Base-by-base conservation (phyloP, 2,329 filamentous ascomycete species). In the Mollisia scopiformis region DNA sequence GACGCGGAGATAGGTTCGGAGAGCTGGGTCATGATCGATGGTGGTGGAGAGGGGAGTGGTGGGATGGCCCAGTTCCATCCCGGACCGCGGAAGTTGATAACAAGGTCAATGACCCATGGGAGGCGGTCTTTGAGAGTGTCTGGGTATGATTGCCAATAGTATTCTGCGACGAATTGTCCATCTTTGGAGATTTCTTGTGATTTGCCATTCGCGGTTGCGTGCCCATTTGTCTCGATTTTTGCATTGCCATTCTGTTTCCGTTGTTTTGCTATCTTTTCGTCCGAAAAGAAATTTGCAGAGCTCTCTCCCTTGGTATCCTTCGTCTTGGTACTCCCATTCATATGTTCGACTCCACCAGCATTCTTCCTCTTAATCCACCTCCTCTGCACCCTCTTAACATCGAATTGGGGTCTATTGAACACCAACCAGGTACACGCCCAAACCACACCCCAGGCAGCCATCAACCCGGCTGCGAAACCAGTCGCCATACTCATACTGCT, bases 141-240 rank as follows among this genome's bases (percentile, higher is more conserved):
- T 3, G 86, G 86, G 64, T 82, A 89, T 0, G 79, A 73, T 69
- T 89, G 81, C 86, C 86, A 89, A 67, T 82, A 80, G 58, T 87
- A 87, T 59, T 84, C 79, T 49, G 43, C 21, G 6, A 27, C 43
- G 3, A 75, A 75, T 5, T 75, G 73, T 19, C 75, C 69, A 0
- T 71, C 66, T 2, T 61, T 47, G 41, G 19, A 41, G 58, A 14
- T 25, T 6, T 27, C 43, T 2, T 28, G 23, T 27, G 23, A 2
- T 10, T 28, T 47, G 23, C 43, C 23, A n/a, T 47, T 47, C 10
- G 21, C 23, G n/a, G 23, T 11, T 16, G 54, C 57, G 33, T 49
- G 35, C 11, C 57, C 46, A 57, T 62, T 58, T 25, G 4, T 13
- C 23, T 13, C n/a, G 7, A 8, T 13, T 27, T 10, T 3, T 27